Base-by-base conservation (phyloP, 2,329 filamentous ascomycete species). In the Ascochyta lentis region DNA sequence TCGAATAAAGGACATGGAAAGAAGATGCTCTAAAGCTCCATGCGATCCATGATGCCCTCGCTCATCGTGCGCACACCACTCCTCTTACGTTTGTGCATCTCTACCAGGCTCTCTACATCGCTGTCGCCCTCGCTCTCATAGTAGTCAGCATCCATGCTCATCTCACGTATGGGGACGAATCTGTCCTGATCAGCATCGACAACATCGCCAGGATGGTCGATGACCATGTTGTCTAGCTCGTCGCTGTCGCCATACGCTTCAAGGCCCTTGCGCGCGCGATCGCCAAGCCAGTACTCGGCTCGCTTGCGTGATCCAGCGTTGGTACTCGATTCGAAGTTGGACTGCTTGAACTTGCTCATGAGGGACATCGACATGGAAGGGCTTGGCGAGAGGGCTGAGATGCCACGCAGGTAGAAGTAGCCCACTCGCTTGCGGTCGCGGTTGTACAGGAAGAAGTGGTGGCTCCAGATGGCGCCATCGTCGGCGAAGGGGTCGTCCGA, bases 361-460 rank as follows among this genome's bases (percentile, higher is more conserved):
- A 74, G 64, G 1, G 67, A 69, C 58, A 69, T 72, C 24, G 70
- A 65, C 6, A 67, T 72, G 16, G 80, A 73, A 41, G 83, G 89
- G 58, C 83, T 88, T 73, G 82, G 86, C 61, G 81, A 90, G 69
- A 90, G 87, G 65, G 89, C 89, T 55, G 86, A 94, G 41, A 97
- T 86, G n/a, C 91, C 93, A 58, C 94, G 89, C 41, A 97, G 85
- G 70, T 97, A 96, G 41, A 99, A 80, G 74, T 99, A 99, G 58
- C 92, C 93, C 16, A 99, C 94, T 38, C 95, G 87, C 80, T 98
- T 98, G 71, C 89, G 84, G 24, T 88, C 82, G 69, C 94, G 94
- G 81, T 96, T 97, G 84, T 97, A 98, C 76, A 98, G 96, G 80
- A 99, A 96, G 77, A 96, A 97, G 75, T 98, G 93, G 60, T 93